Base-by-base conservation (phyloP, 139 green algal species). In the Volvox reticuliferus region DNA sequence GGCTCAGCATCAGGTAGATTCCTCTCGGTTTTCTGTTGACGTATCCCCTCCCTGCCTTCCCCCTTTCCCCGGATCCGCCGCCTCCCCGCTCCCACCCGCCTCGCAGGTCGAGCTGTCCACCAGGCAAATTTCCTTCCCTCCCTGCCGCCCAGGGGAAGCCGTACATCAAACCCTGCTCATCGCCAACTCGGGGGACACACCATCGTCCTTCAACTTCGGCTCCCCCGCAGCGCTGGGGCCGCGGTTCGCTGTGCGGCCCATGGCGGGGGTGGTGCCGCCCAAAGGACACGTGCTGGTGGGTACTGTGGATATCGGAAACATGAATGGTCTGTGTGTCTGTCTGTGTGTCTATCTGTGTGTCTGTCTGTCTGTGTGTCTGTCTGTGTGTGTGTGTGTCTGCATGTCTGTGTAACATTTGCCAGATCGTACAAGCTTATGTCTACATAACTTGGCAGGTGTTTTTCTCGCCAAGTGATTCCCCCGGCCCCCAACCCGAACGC, bases 151-250 rank as follows among this genome's bases (percentile, higher is more conserved):
- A 1, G 92, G 93, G 14, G 88, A 95, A 69, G 22, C 69, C 12
- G 88, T 91, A 21, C 83, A 95, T 89, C 93, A 95, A 86, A 97
- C 95, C 26, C 76, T 96, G 65, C 89, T 91, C 82, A 85, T 98
- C 21, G 63, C 83, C 21, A 98, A 98, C 92, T 80, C 93, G 78
- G 95, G 96, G 0, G 96, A 98, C 94, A 97, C 95, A 21, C 91
- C 95, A 17, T 88, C 94, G 26, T 82, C 88, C 63, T 97, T 95
- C 91, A 89, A 88, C 21, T 94, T 97, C 68, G 86, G 87, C 14
- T 67, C 67, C 6, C 30, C 36, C 28, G 44, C 28, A 24, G 84
- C 89, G 22, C 55, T 75, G 55, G 37, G 91, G 3, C 84, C 86
- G 16, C 21, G 19, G 22, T 94, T 95, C 71, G 32, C 28, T 20